Conservation (phyloP, 2,329 filamentous ascomycete species). For the Calycina herbarum region DNA sequence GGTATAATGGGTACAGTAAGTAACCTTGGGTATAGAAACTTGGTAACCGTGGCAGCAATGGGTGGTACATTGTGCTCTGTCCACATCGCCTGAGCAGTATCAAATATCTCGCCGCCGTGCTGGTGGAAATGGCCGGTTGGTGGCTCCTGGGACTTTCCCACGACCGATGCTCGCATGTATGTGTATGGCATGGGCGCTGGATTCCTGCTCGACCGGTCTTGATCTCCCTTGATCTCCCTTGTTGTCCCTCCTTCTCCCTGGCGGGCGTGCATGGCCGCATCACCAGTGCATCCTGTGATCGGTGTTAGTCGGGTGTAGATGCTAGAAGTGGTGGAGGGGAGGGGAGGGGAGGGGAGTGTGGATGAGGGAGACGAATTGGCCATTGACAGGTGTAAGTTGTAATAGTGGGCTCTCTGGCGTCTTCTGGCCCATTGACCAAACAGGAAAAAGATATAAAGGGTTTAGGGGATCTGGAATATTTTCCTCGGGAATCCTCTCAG, state of each 20-base stretch:
- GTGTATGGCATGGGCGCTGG: background rate
- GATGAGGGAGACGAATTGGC: background rate
- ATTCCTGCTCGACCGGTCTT: background rate
- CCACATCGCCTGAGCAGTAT: background rate
- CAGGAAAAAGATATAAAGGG: background rate
- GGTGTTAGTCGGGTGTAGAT: conserved; percentile 2
- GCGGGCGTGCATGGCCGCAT: conserved; percentile 10
- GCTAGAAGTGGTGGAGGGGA: background rate
- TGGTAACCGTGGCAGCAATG: background rate
- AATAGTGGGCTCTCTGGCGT: background rate
- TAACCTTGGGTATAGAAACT: background rate
- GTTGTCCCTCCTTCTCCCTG: background rate
- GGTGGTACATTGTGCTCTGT: background rate
- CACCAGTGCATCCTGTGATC: conserved; percentile 10
- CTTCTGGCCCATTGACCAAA: conserved; percentile 1
- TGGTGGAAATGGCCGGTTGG: background rate
- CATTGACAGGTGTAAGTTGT: background rate
- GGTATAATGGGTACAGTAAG: background rate
- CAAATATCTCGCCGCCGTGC: background rate
- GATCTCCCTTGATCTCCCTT: conserved; percentile 5
- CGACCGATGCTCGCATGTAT: background rate
- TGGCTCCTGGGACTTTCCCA: background rate
- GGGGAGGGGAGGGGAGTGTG: background rate
- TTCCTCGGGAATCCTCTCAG: background rate
- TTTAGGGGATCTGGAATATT: background rate